Conservation (phyloP, 768 basidiomycete genomes). For the Xerocomus potaroensis region DNA sequence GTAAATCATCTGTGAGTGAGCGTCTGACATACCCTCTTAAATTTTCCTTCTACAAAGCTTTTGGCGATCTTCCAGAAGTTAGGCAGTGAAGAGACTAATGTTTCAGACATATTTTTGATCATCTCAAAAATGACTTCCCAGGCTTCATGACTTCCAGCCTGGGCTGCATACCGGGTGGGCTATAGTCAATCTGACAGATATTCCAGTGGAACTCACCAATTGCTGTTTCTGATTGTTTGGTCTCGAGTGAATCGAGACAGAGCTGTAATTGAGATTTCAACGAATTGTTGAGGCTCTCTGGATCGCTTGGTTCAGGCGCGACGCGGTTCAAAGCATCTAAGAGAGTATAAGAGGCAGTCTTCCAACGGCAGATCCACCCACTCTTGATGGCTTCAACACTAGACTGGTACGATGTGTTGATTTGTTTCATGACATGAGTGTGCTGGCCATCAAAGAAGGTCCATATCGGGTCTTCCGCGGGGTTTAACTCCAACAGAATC, state of each 20-base stretch:
- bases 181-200: not conserved
- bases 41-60: slow-evolving; percentile 90
- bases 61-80: slow-evolving; percentile 93
- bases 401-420: slow-evolving; percentile 58
- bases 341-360: slow-evolving; percentile 1
- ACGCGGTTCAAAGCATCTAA: slow-evolving; percentile 47
- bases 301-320: slow-evolving; percentile 30
- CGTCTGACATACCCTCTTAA: slow-evolving; percentile 62
- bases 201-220: slow-evolving; percentile 43
- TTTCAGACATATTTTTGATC: slow-evolving; percentile 85
- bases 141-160: slow-evolving; percentile 65
- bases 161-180: slow-evolving; percentile 40
- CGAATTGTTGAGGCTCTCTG: slow-evolving; percentile 39
- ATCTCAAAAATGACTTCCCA: slow-evolving; percentile 80
- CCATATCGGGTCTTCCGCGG: slow-evolving; percentile 91
- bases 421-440: slow-evolving; percentile 73
- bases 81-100: slow-evolving; percentile 77
- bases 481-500: slow-evolving; percentile 82
- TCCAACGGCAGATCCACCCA: slow-evolving; percentile 18
- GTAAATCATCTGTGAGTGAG: not conserved
- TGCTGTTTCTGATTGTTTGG: slow-evolving; percentile 56
- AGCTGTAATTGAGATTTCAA: slow-evolving; percentile 56
- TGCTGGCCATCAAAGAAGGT: slow-evolving; percentile 94
- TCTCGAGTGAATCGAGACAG: slow-evolving; percentile 57
- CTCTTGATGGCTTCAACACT: slow-evolving; percentile 50